phyloP scores from a whole-genome alignment of 306 rosid genomes.

The apple (Malus domestica) region ASM211411v1 NC_041796.1:26197501-26198000 shows the following conservation, averaged over 20 bases:
- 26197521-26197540: neutral
- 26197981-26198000: conserved; percentile 99
- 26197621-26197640: neutral
- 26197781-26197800: conserved; percentile 90
- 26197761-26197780: conserved; percentile 64
- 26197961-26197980: conserved; percentile 92
- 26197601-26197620: neutral
- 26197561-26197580: neutral
- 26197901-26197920: conserved; percentile 95
- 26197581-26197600: conserved; percentile 3
- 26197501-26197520: neutral
- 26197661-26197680: neutral
- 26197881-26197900: conserved; percentile 85
- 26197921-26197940: conserved; percentile 89
- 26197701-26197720: neutral
- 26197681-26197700: neutral
- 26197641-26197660: neutral
- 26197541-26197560: neutral
- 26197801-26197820: conserved; percentile 84
- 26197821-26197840: conserved; percentile 89
- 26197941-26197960: conserved; percentile 87
- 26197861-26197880: conserved; percentile 95
- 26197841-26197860: conserved; percentile 82
- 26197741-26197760: neutral
- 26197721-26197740: neutral